phyloP scores from a whole-genome alignment of 2,329 filamentous ascomycete genomes.

The Stemphylium lycopersici region DNA sequence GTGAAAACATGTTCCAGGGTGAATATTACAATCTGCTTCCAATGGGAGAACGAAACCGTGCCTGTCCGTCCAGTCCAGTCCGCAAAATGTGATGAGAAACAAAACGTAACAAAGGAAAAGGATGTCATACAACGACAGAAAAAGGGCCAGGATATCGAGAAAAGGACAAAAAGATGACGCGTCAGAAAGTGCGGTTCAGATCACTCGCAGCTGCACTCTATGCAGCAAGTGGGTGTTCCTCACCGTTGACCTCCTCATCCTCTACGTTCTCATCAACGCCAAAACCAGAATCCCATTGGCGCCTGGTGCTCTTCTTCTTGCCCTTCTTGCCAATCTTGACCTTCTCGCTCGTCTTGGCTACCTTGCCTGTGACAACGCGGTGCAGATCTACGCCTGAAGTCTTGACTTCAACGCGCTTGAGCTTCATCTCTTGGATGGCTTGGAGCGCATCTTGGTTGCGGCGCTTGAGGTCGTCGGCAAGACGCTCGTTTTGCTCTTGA shows the following conservation, averaged over 20 bases:
- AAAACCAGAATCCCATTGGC: conserved; percentile 45
- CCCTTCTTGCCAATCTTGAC: conserved; percentile 43
- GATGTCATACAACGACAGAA: background rate
- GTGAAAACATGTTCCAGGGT: too few relatives aligned
- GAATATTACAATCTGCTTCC: too few relatives aligned
- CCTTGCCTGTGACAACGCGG: conserved; percentile 37
- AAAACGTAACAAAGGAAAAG: background rate
- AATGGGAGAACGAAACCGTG: too few relatives aligned
- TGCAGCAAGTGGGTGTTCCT: conserved; percentile 24
- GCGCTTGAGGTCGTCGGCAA: conserved; percentile 34
- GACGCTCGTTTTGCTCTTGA: conserved; percentile 39
- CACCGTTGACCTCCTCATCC: conserved; percentile 16
- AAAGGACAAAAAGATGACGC: conserved; percentile 2
- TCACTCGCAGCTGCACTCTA: conserved; percentile 8
- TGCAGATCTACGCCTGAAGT: conserved; percentile 33
- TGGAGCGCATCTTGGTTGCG: conserved; percentile 38
- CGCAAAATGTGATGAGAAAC: background rate
- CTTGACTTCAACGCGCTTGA: conserved; percentile 40
- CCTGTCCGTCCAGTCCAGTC: background rate
- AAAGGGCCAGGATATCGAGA: background rate
- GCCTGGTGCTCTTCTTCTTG: conserved; percentile 31
- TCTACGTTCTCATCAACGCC: conserved; percentile 34
- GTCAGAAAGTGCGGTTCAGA: background rate
- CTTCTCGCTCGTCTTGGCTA: conserved; percentile 40
- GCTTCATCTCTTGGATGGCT: conserved; percentile 43